A percentile compares a stretch with the other conserved stretches of the same genome.
These are phyloP conservation scores for Yamagishiella unicocca DNA, from an alignment of 139 green algal genomes.

Conservation along the genomic window DNA sequence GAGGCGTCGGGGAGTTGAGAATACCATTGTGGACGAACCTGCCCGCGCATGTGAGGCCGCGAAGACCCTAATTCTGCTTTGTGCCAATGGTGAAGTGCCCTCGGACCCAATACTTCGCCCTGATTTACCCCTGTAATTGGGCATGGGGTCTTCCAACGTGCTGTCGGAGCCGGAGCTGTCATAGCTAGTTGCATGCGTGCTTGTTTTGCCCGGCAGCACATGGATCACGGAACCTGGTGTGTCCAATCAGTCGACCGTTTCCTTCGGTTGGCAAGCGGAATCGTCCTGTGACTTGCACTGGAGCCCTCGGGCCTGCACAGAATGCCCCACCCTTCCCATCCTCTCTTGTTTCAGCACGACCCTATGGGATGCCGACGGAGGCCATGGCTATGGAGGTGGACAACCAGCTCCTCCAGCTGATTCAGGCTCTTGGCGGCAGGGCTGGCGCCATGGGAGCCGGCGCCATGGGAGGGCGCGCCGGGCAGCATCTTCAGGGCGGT, in stretches of 20 bases:
- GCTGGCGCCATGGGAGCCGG: neutral
- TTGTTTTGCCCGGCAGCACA: too few relatives aligned
- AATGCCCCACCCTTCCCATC: too few relatives aligned
- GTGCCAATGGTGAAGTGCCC: neutral
- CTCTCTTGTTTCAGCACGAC: neutral
- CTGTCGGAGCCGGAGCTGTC: too few relatives aligned
- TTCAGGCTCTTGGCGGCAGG: slow-evolving; percentile 56
- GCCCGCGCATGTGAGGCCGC: neutral
- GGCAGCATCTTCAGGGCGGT: neutral
- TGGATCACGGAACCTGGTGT: too few relatives aligned
- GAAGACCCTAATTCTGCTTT: neutral
- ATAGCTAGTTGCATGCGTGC: too few relatives aligned
- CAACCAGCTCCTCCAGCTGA: slow-evolving; percentile 57
- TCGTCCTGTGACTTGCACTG: too few relatives aligned
- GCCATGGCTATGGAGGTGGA: slow-evolving; percentile 46
- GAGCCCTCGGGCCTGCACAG: too few relatives aligned
- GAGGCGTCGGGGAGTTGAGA: slow-evolving; percentile 24
- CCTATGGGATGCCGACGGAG: neutral
- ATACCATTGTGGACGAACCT: slow-evolving; percentile 20
- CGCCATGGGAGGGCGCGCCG: neutral
- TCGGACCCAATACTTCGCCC: neutral
- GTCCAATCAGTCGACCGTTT: too few relatives aligned
- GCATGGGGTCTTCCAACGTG: too few relatives aligned
- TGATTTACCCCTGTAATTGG: too few relatives aligned
- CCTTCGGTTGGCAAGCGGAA: too few relatives aligned